These are phyloP conservation scores for Malassezia psittaci DNA, from an alignment of 1,284 basidiomycete genomes.

Conservation along the genomic window DNA sequence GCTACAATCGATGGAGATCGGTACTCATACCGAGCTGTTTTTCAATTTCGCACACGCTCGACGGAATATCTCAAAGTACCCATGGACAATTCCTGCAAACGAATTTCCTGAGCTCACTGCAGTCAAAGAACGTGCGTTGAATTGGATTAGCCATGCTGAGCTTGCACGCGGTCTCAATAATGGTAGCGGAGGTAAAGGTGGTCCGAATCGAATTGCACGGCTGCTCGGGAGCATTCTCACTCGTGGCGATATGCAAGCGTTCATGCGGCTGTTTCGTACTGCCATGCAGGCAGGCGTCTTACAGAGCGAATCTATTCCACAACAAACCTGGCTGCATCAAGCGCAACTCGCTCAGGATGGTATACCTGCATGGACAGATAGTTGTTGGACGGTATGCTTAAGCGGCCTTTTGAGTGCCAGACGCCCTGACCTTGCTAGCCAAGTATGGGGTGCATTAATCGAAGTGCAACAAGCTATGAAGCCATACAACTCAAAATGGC, in stretches of 20 bases:
- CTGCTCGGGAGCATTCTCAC: conserved; percentile 27
- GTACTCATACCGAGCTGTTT: conserved; percentile 27
- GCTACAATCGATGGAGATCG: conserved; percentile 26
- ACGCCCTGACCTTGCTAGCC: conserved; percentile 24
- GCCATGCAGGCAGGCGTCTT: conserved; percentile 22
- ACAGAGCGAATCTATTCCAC: conserved; percentile 10
- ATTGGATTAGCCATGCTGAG: conserved; percentile 18
- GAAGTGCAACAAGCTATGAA: conserved; percentile 11
- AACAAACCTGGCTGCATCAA: conserved; percentile 7
- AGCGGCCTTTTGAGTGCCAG: conserved; percentile 23
- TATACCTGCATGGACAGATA: conserved; percentile 25
- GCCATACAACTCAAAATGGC: neutral
- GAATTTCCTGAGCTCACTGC: neutral
- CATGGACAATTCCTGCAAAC: neutral
- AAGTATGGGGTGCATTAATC: conserved; percentile 21
- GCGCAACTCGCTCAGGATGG: neutral
- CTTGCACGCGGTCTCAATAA: conserved; percentile 28
- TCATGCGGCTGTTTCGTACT: conserved; percentile 18
- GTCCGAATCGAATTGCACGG: conserved; percentile 27
- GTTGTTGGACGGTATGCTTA: conserved; percentile 29
- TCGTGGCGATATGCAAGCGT: conserved; percentile 17
- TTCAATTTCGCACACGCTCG: conserved; percentile 20
- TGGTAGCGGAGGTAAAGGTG: conserved; percentile 18
- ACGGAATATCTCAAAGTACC: conserved; percentile 15
- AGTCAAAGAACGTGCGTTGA: conserved; percentile 1